Conservation (phyloP, 331 rosid species). For the Quercus phellos region DNA sequence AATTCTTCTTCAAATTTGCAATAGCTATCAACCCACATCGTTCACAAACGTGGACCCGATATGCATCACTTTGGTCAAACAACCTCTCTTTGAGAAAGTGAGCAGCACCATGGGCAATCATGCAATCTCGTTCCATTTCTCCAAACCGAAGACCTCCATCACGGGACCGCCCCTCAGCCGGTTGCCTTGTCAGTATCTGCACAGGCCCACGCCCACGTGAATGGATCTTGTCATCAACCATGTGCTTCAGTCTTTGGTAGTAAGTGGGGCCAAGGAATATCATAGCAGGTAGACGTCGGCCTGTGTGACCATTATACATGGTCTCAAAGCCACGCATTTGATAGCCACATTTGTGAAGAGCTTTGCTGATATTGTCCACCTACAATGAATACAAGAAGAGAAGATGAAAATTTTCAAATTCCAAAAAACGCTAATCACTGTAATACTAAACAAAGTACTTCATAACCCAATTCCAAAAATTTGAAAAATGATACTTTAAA, state of each 20-base stretch:
- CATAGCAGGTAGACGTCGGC: slow-evolving; percentile 79
- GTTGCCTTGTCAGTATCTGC: slow-evolving; percentile 84
- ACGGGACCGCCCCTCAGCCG: slow-evolving; percentile 84
- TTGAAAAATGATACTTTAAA: background rate
- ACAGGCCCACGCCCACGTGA: slow-evolving; percentile 92
- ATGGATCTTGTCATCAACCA: slow-evolving; percentile 93
- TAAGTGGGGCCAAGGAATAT: slow-evolving; percentile 97
- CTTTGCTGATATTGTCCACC: slow-evolving; percentile 98
- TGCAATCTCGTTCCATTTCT: slow-evolving; percentile 98
- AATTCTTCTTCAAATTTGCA: slow-evolving; percentile 93
- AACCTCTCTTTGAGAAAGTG: slow-evolving; percentile 92
- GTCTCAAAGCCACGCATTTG: slow-evolving; percentile 99
- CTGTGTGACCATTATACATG: slow-evolving; percentile 97
- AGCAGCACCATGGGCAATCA: slow-evolving; percentile 99
- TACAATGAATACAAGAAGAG: slow-evolving; percentile 16
- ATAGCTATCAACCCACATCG: slow-evolving; percentile 91
- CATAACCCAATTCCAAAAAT: background rate
- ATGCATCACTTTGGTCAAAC: slow-evolving; percentile 97
- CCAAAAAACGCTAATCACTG: background rate
- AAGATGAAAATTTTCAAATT: background rate
- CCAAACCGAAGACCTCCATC: slow-evolving; percentile 93
- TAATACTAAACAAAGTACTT: background rate
- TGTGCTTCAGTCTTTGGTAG: slow-evolving; percentile 80
- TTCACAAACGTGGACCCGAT: slow-evolving; percentile 92
- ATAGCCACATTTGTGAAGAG: slow-evolving; percentile 92